phyloP scores from a whole-genome alignment of 331 rosid genomes.

The Quercus lobata region DNA sequence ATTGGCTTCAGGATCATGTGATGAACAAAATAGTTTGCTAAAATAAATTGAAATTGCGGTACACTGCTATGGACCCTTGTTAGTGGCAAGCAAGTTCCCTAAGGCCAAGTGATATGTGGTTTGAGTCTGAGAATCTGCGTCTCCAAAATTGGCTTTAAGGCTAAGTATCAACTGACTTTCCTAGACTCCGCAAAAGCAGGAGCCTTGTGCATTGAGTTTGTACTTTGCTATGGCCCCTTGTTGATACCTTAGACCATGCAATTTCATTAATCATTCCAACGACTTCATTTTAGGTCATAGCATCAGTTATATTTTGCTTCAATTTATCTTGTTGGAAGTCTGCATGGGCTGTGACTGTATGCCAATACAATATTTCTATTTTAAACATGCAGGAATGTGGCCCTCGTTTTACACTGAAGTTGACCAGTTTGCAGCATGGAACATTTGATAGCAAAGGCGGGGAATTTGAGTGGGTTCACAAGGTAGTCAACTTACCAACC shows the following conservation, averaged over 20 bases:
- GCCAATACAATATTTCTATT: too few relatives aligned
- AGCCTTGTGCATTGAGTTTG: too few relatives aligned
- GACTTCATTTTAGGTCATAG: background rate
- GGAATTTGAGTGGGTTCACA: constrained; percentile 96
- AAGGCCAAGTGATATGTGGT: background rate
- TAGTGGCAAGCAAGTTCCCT: too few relatives aligned
- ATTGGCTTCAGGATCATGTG: background rate
- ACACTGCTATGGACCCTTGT: background rate
- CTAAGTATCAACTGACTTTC: too few relatives aligned
- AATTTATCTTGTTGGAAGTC: too few relatives aligned
- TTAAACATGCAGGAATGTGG: constrained; percentile 77
- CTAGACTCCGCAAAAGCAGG: too few relatives aligned
- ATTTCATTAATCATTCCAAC: background rate
- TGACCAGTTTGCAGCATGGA: constrained; percentile 78
- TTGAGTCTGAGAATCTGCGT: too few relatives aligned
- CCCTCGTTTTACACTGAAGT: constrained; percentile 88
- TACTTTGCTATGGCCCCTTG: background rate
- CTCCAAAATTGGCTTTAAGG: too few relatives aligned
- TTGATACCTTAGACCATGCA: background rate
- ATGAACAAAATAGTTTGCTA: background rate
- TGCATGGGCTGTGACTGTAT: background rate
- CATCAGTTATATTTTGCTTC: too few relatives aligned
- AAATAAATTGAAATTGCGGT: background rate
- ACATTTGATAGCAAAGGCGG: constrained; percentile 86
- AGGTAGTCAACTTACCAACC: constrained; percentile 44